Evolutionary conservation across 257 asterid species (phyloP), one percentile per base, ranked within the genome.

Genomic region (Plectranthus barbatus): DNA sequence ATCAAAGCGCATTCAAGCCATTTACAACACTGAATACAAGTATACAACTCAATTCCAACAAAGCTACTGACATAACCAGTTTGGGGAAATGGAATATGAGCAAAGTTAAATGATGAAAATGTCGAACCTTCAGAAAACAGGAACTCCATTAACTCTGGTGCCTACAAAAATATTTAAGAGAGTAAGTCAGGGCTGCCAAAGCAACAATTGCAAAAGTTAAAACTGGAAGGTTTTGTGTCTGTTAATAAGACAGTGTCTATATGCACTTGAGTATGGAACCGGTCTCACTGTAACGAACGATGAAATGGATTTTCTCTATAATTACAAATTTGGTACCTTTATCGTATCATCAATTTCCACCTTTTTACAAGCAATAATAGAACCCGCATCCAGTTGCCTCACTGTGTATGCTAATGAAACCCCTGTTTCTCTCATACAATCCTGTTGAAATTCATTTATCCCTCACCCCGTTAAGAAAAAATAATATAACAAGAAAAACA

Each of bases 381-480:
- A 97, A 48, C 99, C 97, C 33, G 99, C 97, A 68, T 92, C 99
- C 74, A 92, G 79, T 70, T 79, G 78, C 14, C 91, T 93, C 41
- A 92, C 95, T 0, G 99, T 92, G 76, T 81, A 92, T 59, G 97
- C 96, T 69, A 92, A 74, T 11, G 99, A 92, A 41, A 86, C 96
- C 68, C 99, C 97, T 9, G 97, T 92, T 78, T 83, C 97, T 69
- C 80, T 73, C 71, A 86, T 89, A 64, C 97, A 97, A 73, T 85
- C 97, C 97, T 92, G 83, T 68, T 12, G 34, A 55, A 29, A 60
- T 59, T 37, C 34, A 50, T 66, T 33, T 65, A 52, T 64, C 44
- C 47, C 56, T 55, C 67, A 7, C 13, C 55, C 21, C 18, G 39
- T 56, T 23, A 12, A 39, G 40, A 42, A 17, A 46, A 60, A 42